Evolutionary conservation across 768 basidiomycete species (phyloP).

Genomic region (Podaxis pistillaris): DNA sequence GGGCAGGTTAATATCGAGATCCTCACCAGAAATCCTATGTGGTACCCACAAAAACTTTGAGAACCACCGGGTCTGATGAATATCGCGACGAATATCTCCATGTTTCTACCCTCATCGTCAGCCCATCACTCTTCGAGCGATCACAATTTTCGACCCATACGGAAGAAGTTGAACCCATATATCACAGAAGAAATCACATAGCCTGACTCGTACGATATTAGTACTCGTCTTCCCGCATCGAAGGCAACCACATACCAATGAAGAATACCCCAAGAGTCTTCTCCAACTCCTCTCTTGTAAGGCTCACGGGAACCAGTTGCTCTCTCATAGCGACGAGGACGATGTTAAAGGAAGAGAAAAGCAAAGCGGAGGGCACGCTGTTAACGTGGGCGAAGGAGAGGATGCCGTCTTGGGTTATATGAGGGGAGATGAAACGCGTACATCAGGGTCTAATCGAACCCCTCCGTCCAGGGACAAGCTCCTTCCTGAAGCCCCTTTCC

Average conservation of each 20-base stretch:
- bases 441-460: background rate
- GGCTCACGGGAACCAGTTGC: background rate
- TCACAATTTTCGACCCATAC: conserved; percentile 17
- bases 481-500: background rate
- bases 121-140: background rate
- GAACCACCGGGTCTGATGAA: conserved; percentile 7
- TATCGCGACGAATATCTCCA: conserved; percentile 28
- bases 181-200: conserved; percentile 25
- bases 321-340: background rate
- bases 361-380: background rate
- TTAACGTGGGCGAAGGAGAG: background rate
- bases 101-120: conserved; percentile 20
- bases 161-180: conserved; percentile 31
- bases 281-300: conserved; percentile 19
- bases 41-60: conserved; percentile 22
- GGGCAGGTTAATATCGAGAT: background rate
- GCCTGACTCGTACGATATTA: conserved; percentile 14
- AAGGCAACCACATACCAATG: conserved; percentile 18
- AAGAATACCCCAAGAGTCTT: conserved; percentile 27
- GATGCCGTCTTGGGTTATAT: background rate
- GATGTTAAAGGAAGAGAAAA: background rate
- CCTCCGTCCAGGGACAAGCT: background rate
- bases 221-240: background rate
- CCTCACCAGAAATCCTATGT: background rate
- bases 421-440: background rate